A percentile compares a stretch with the other conserved stretches of the same genome.
Conservation (phyloP, 2,329 filamentous ascomycete species). For the Microdochium paspali region DNA sequence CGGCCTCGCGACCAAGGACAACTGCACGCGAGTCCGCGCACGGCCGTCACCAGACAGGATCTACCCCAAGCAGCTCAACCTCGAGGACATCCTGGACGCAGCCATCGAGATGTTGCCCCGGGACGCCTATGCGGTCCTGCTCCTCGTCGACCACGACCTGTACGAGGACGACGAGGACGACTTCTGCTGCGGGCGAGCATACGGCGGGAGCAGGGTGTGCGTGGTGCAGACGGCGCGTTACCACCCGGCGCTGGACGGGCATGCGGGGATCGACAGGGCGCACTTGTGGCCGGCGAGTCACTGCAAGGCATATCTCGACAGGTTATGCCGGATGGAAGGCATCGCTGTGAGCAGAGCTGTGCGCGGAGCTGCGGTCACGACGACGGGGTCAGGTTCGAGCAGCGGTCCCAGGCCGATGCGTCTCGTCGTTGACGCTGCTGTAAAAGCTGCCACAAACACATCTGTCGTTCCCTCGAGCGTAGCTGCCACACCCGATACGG, state of each 20-base stretch:
- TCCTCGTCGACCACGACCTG: constrained; percentile 52
- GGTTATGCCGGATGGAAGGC: constrained; percentile 17
- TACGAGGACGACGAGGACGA: constrained; percentile 58
- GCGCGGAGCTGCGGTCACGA: no score
- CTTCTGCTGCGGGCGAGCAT: constrained; percentile 58
- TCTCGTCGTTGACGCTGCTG: no score
- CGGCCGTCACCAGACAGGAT: constrained; percentile 35
- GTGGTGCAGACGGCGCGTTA: constrained; percentile 56
- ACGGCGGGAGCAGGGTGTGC: constrained; percentile 51
- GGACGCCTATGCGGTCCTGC: constrained; percentile 48
- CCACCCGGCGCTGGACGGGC: constrained; percentile 36
- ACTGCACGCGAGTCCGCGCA: constrained; percentile 38
- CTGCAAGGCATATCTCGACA: constrained; percentile 41
- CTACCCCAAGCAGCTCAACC: constrained; percentile 44
- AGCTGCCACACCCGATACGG: no score
- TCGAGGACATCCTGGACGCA: constrained; percentile 51
- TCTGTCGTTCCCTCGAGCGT: no score
- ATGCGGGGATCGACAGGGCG: constrained; percentile 24
- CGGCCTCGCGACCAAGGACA: constrained; percentile 28
- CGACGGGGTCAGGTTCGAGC: no score
- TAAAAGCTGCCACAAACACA: no score
- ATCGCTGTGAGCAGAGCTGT: no score
- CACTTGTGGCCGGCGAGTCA: constrained; percentile 60
- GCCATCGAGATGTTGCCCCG: constrained; percentile 40
- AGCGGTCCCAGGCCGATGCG: no score